Base-by-base conservation (phyloP, 2,329 filamentous ascomycete genomes). In the Fusarium coicis region DNA sequence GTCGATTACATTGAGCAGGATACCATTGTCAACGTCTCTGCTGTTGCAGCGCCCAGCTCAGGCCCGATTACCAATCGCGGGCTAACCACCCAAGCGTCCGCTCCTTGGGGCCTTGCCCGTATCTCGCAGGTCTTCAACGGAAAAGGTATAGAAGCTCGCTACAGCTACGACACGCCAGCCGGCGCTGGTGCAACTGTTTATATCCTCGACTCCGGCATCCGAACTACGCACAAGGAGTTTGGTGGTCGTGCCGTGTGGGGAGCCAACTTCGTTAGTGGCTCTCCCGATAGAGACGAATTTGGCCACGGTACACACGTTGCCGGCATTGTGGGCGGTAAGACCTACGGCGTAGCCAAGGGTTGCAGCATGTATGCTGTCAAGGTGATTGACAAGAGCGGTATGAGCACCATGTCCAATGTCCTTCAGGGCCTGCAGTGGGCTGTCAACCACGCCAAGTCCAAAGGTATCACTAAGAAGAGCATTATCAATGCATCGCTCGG, bases 121-220 rank as follows among this genome's bases (percentile, higher is more conserved):
- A 66, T 69, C 21, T 73, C 64, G 1, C 68, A 72, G 1, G 11
- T n/a, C 7, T n/a, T 9, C 1, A 12, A 15, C 12, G 7, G 8
- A 10, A 18, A 32, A 0, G 42, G 34, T 4, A n/a, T 46, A 2
- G 42, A 42, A 7, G 12, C 64, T 19, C 21, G 43, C 21, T 81
- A 80, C 39, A 63, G 62, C 19, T 81, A 80, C 36, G 75, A 79
- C 16, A 28, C 43, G 10, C 67, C 63, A 0, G 74, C 75, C 3
- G 78, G 79, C 7, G 30, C 70, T 28, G 76, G 70, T 2, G 56
- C 58, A 12, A 83, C 79, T 57, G 78, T 81, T 39, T 86, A 86
- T 63, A 70, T 86, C 7, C 78, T 86, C 59, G 85, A 87, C 70
- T 84, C 84, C 1, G 85, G 85, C 59, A 83, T 86, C 57, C 78